Percentiles rank a stretch among this genome's conserved stretches.
Evolutionary conservation across 768 basidiomycete genomes (phyloP).

Genomic region (Boletus eberwhitei): DNA sequence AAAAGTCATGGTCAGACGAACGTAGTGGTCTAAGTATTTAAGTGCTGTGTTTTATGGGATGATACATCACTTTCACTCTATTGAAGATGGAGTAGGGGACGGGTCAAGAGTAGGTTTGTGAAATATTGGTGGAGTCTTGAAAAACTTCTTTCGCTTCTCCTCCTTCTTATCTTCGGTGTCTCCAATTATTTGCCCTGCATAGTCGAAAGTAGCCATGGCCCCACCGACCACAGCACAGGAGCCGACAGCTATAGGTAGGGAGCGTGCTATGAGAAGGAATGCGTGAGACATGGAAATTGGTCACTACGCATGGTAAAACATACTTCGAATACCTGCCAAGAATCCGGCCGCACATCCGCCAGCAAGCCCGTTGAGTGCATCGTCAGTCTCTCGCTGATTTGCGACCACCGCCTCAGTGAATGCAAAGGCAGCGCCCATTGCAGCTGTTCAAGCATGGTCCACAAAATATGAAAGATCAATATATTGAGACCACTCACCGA

Average conservation of each 20-base stretch:
- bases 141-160: slow-evolving; percentile 75
- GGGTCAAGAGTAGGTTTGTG: slow-evolving; percentile 23
- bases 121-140: slow-evolving; percentile 61
- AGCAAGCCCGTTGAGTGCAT: slow-evolving; percentile 76
- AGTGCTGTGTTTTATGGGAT: slow-evolving; percentile 3
- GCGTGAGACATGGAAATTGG: slow-evolving; percentile 11
- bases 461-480: background rate
- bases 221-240: slow-evolving; percentile 78
- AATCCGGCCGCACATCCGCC: slow-evolving; percentile 94
- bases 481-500: slow-evolving; percentile 54
- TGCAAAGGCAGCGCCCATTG: slow-evolving; percentile 85
- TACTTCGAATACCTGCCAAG: slow-evolving; percentile 82
- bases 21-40: slow-evolving; percentile 12
- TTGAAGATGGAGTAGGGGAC: slow-evolving; percentile 13
- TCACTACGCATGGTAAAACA: slow-evolving; percentile 15
- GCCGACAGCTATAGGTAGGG: slow-evolving; percentile 76
- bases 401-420: slow-evolving; percentile 78
- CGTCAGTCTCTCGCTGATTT: slow-evolving; percentile 75
- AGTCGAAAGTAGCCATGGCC: slow-evolving; percentile 78
- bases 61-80: slow-evolving; percentile 17
- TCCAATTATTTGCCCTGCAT: slow-evolving; percentile 62
- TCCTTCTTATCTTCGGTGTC: slow-evolving; percentile 48
- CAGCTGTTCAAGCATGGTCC: slow-evolving; percentile 48
- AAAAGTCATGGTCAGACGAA: background rate
- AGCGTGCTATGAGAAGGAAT: slow-evolving; percentile 56